Conservation (phyloP, 176 grass and related monocot genomes). For the Canna indica region DNA sequence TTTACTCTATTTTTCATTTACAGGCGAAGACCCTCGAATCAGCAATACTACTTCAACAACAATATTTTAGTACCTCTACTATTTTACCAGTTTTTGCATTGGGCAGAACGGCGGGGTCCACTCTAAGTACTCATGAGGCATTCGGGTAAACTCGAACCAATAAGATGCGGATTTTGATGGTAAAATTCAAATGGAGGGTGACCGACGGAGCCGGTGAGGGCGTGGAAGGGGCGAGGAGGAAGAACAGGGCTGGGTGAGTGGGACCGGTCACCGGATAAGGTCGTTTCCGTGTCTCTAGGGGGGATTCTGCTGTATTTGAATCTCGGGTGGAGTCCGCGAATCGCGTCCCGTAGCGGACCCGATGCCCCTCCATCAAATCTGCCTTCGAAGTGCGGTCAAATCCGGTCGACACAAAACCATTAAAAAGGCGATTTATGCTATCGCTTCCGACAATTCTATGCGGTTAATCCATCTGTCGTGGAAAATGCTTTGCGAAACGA, state of each 20-base stretch:
- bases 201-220: neutral
- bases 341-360: neutral
- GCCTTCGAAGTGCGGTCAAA: neutral
- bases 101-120: neutral
- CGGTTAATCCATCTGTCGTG: neutral
- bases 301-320: neutral
- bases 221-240: neutral
- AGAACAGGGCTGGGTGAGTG: neutral
- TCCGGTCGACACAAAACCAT: neutral
- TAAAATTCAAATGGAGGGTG: neutral
- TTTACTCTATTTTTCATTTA: neutral
- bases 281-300: neutral
- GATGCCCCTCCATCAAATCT: too few species aligned
- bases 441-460: neutral
- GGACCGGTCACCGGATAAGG: neutral
- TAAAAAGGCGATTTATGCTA: neutral
- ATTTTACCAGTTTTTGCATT: neutral
- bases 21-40: neutral
- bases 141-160: too few species aligned
- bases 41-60: neutral
- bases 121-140: neutral
- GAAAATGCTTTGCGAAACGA: too few species aligned
- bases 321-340: too few species aligned
- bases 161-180: neutral
- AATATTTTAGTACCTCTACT: accelerated